These are phyloP conservation scores for Coccomyxa sp. DNA, from an alignment of 139 green algal genomes.

Conservation along the genomic window DNA sequence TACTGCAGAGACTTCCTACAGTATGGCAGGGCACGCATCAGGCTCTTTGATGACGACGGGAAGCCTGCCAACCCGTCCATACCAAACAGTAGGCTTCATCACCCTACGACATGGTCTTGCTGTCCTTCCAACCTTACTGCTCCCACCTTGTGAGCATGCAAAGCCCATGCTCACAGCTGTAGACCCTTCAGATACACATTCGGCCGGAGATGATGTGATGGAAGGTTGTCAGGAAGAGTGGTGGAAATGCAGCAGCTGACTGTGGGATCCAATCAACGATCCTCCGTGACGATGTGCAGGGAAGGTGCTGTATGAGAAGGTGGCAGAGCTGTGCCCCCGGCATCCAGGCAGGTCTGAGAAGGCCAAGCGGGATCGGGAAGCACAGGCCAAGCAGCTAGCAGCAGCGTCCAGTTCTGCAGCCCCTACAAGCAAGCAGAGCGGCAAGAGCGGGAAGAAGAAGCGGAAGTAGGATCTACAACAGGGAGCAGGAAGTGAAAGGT, in stretches of 20 bases:
- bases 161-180: too few species aligned
- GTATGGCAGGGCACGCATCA: conserved; percentile 45
- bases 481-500: too few species aligned
- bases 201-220: too few species aligned
- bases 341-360: conserved; percentile 36
- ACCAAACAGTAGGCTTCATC: conserved; percentile 33
- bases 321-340: conserved; percentile 36
- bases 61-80: conserved; percentile 44
- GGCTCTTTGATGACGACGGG: conserved; percentile 44
- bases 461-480: too few species aligned
- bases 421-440: conserved; percentile 29
- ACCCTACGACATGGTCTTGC: too few species aligned
- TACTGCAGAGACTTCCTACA: conserved; percentile 58
- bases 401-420: conserved; percentile 3
- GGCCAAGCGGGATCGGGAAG: conserved; percentile 11
- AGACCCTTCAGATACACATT: too few species aligned
- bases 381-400: neutral
- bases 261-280: neutral
- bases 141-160: too few species aligned
- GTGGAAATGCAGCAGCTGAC: too few species aligned
- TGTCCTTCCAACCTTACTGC: too few species aligned
- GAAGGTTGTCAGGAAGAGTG: too few species aligned
- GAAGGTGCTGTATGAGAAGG: conserved; percentile 25
- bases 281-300: conserved; percentile 7
- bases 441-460: conserved; percentile 24